Conservation (phyloP, 768 basidiomycete genomes). For the Dacryopinax spathularia region DNA sequence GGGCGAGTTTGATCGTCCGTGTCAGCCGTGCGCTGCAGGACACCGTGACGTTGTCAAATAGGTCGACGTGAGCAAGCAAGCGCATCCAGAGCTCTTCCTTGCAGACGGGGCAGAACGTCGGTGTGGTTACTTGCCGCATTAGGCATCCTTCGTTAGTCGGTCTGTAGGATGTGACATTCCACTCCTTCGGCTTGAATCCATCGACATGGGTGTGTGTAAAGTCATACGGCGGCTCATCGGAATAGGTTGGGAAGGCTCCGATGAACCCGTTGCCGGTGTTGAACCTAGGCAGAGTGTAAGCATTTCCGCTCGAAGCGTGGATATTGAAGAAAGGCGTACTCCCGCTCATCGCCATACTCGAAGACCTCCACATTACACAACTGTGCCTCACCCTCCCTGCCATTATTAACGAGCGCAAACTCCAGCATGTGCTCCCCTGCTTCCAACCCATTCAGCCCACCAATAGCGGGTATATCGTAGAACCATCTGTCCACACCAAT, state of each 20-base stretch:
- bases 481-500: conserved; percentile 64
- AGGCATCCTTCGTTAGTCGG: conserved; percentile 73
- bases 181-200: conserved; percentile 41
- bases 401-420: conserved; percentile 40
- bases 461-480: conserved; percentile 38
- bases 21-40: conserved; percentile 11
- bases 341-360: conserved; percentile 49
- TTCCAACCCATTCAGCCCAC: conserved; percentile 19
- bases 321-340: conserved; percentile 31
- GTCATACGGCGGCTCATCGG: background rate
- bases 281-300: conserved; percentile 34
- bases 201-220: background rate
- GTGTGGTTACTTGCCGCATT: conserved; percentile 57
- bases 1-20: conserved; percentile 32
- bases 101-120: conserved; percentile 64
- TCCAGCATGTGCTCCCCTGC: conserved; percentile 43
- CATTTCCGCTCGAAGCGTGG: background rate
- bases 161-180: conserved; percentile 54
- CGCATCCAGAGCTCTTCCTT: conserved; percentile 59
- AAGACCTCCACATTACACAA: conserved; percentile 63
- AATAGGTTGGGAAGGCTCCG: conserved; percentile 57
- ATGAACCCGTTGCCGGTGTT: conserved; percentile 42
- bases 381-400: conserved; percentile 44
- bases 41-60: conserved; percentile 40
- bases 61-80: conserved; percentile 41